Base-by-base conservation (phyloP, 1,139 yeast genomes). In the Protomyces gravidus region DNA sequence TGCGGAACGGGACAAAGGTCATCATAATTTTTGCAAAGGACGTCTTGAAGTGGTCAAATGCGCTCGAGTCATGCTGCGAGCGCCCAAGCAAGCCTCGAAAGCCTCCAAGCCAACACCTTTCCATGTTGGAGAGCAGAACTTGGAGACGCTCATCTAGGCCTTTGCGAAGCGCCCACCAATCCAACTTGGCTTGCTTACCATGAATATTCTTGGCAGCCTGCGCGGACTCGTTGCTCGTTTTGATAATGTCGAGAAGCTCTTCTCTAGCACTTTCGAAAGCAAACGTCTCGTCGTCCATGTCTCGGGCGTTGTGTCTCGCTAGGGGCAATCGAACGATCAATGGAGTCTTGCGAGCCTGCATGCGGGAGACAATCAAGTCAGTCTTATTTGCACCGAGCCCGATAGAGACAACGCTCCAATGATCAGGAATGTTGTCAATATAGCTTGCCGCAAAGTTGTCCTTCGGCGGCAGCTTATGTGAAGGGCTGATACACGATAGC, bases 151-250 rank as follows among this genome's bases (percentile, higher is more conserved):
- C 71, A 69, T 90, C 96, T 25, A 89, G 73, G 0, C 73, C 73
- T 62, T 81, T 82, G 55, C 97, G 74, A 40, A 76, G 73, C 53
- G 77, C 77, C 96, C 97, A 92, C 96, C 97, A 90, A 5, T 73
- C 67, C 50, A 78, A 79, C 61, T 92, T 76, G 48, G 84, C 86
- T 42, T 82, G 85, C 53, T 79, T 78, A 0, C 88, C 78, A n/a
- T 69, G 72, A 2, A 83, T 78, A 7, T 68, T 63, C 19, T 68
- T 63, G 13, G 70, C 68, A 2, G 63, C 61, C 15, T 69, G 71
- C 0, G 95, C 85, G 0, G 89, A 80, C 1, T 71, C 67, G 64
- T 85, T 82, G 68, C 94, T 88, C 52, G 77, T 76, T 0, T 69
- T 65, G 27, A 89, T 84, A 9, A 89, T 83, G 0, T 70, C 67